phyloP scores from a whole-genome alignment of 2,329 filamentous ascomycete species.

The Biscogniauxia mediterranea region DNA sequence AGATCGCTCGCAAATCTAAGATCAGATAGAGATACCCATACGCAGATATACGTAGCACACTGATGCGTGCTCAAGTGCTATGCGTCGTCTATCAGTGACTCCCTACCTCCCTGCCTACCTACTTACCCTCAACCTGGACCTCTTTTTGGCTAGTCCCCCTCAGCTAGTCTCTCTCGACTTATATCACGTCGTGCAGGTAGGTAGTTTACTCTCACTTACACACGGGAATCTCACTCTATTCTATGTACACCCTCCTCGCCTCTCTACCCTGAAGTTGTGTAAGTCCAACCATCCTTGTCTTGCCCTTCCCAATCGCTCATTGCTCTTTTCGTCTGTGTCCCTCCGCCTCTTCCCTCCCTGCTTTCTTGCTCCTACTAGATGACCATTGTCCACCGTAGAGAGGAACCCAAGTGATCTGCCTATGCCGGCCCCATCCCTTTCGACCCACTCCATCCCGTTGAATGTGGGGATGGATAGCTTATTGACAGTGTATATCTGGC shows the following conservation, averaged over 20 bases:
- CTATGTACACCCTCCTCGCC: constrained; percentile 1
- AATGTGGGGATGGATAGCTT: constrained; percentile 25
- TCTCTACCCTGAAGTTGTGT: constrained; percentile 2
- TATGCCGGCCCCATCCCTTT: constrained; percentile 19
- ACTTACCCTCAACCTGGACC: not conserved
- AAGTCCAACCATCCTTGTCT: constrained; percentile 25
- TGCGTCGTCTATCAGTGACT: not conserved
- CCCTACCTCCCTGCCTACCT: not conserved
- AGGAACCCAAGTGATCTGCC: constrained; percentile 6
- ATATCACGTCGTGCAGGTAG: constrained; percentile 17
- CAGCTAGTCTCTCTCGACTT: constrained; percentile 8
- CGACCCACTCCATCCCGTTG: constrained; percentile 18
- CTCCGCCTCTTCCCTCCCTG: constrained; percentile 17
- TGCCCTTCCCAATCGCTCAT: constrained; percentile 26
- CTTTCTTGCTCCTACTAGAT: constrained; percentile 22
- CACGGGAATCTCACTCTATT: constrained; percentile 6
- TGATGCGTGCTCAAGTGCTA: not conserved
- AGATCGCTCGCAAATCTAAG: not conserved
- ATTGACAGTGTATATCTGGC: not conserved
- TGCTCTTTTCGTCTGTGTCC: constrained; percentile 26
- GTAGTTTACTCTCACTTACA: constrained; percentile 14
- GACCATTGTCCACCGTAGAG: constrained; percentile 7
- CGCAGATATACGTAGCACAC: not conserved
- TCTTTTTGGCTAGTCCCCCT: constrained; percentile 9
- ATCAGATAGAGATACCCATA: not conserved